Evolutionary conservation across 352 stramenopile genomes (phyloP), one percentile per base, ranked within the genome.

Genomic region (Globisporangium rhizosaccharum): DNA sequence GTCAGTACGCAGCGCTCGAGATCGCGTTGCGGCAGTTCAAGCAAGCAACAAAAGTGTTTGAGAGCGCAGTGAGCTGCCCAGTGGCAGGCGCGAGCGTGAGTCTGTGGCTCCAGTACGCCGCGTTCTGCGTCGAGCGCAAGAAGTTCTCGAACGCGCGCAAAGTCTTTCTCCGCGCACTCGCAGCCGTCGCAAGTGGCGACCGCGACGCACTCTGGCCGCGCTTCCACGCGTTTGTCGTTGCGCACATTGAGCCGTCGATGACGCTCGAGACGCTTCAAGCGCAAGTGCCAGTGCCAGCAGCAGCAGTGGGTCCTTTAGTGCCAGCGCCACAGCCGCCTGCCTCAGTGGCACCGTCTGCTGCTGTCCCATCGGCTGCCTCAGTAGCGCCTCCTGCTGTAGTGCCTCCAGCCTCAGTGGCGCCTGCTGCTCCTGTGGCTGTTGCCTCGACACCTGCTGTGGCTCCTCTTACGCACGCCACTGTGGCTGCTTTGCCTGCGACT

Each of bases 21-120:
- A 86, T 90, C 49, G 82, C 87, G 37, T 61, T 92, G 53, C 78
- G 82, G 14, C 82, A 92, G 71, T 92, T 92, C 61, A 92, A 92
- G 58, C 82, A 92, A 65, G 81, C 82, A 44, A 92, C 82, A 9
- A 90, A 88, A 57, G 80, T 90, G 37, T 87, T 90, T 54, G 82
- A 92, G 59, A 61, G 68, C 45, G 82, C 78, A 6, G 73, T 79
- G 49, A 70, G 48, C 46, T 89, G 79, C 51, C 67, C 76, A 10
- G 63, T 88, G 3, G 79, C 76, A 2, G 65, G 70, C 20, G 46
- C 26, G 18, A 73, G 60, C 53, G 69, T 58, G 4, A 54, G 58
- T 10, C 59, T 88, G 28, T 91, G 78, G 79, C 65, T 88, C 18
- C 70, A 84, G 59, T 92, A 90, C 47, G 80, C 81, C 30, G 61